Conservation (phyloP, 176 grass and related monocot species). For the Lolium perenne region DNA sequence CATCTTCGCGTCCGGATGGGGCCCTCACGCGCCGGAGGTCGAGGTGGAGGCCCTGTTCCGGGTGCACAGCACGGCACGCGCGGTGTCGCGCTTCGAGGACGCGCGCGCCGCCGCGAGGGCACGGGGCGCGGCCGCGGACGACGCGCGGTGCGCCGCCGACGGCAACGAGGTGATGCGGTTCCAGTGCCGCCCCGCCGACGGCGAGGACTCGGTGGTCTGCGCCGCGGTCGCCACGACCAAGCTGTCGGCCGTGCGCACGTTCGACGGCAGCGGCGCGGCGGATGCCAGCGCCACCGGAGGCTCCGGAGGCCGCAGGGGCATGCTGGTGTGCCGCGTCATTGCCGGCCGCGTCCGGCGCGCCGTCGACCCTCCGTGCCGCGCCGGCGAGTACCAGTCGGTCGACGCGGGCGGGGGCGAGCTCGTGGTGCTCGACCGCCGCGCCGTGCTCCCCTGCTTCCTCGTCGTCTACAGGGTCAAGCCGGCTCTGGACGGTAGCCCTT, state of each 20-base stretch:
- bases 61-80: constrained; percentile 44
- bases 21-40: not conserved
- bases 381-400: constrained; percentile 39
- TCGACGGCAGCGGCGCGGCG: constrained; percentile 47
- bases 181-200: constrained; percentile 48
- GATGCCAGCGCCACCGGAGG: constrained; percentile 16
- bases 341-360: constrained; percentile 37
- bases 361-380: not conserved
- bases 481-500: not conserved
- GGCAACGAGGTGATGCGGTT: constrained; percentile 67
- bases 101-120: constrained; percentile 29
- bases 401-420: constrained; percentile 35
- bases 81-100: constrained; percentile 52
- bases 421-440: constrained; percentile 40
- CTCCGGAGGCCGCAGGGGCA: constrained; percentile 17
- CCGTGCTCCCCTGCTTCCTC: constrained; percentile 52
- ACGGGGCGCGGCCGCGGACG: not conserved
- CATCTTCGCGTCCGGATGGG: constrained; percentile 51
- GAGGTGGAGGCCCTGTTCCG: constrained; percentile 58
- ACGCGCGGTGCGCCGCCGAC: constrained; percentile 55
- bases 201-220: constrained; percentile 27
- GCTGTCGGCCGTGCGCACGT: constrained; percentile 43
- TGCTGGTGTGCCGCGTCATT: constrained; percentile 61
- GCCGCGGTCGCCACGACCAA: not conserved
- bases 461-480: constrained; percentile 35